Base-by-base conservation (phyloP, 768 basidiomycete genomes). In the Lepiota venenata region DNA sequence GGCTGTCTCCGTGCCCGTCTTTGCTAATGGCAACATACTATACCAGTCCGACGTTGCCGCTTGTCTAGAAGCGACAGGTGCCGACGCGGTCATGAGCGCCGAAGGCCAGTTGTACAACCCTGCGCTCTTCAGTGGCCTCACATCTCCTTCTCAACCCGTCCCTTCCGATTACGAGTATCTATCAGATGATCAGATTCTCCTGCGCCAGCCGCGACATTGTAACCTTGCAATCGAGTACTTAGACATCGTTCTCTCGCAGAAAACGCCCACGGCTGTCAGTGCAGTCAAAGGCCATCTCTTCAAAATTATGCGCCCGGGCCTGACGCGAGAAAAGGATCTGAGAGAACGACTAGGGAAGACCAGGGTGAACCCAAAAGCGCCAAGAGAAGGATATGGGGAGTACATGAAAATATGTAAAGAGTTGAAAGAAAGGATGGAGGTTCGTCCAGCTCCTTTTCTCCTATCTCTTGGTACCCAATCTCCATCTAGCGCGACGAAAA, bases 11-110 rank as follows among this genome's bases (percentile, higher is more conserved):
- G 82, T 99, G 0, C 96, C 95, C 2, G 94, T 99, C 3, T 91
- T 99, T 66, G 95, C 96, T 0, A 99, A 99, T 68, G 97, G 97
- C 25, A 98, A 98, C 67, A 83, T 98, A 56, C 83, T 98, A 11
- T 92, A 86, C 67, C 80, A 87, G 41, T 78, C 83, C n/a, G 95
- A 98, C 68, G 81, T 98, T 44, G 76, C 79, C 47, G 72, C 75
- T 10, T 98, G 94, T 67, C 71, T 99, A 29, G 78, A 80, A 20
- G 81, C 82, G 46, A 99, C 97, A 0, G 92, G 93, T 12, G 88
- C 84, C 5, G 93, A 97, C 63, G 96, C 84, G 0, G 85, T 98
- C 55, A 97, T 98, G 94, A 87, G 84, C 40, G 97, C 95, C 1
- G 97, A 97, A 71, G 95, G 92, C 0, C 87, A 95, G 58, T 74